These are phyloP conservation scores for Penicillium atrosanguineum DNA, from an alignment of 495 filamentous ascomycete species.

Conservation along the genomic window DNA sequence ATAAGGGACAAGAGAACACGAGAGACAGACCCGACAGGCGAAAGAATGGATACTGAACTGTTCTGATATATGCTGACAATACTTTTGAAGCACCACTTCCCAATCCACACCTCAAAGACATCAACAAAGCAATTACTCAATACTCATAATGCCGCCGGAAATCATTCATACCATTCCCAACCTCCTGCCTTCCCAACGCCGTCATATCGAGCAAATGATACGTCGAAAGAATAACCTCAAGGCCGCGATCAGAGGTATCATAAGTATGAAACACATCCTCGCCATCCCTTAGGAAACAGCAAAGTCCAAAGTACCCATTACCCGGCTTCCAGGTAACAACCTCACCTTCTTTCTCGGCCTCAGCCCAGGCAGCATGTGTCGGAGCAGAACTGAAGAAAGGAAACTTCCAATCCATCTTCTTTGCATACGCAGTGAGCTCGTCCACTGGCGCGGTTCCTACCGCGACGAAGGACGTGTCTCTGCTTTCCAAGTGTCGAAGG, in stretches of 20 bases:
- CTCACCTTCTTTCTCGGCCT: slow-evolving; percentile 23
- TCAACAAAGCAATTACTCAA: not conserved
- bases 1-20: too few species aligned
- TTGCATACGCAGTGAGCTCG: slow-evolving; percentile 36
- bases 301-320: slow-evolving; percentile 37
- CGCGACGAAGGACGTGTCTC: slow-evolving; percentile 34
- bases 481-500: slow-evolving; percentile 30
- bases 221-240: slow-evolving; percentile 29
- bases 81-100: too few species aligned
- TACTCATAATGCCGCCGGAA: slow-evolving; percentile 22
- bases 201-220: slow-evolving; percentile 31
- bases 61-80: too few species aligned
- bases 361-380: slow-evolving; percentile 14
- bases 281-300: slow-evolving; percentile 35
- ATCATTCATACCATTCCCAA: slow-evolving; percentile 22
- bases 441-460: slow-evolving; percentile 36
- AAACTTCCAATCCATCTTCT: slow-evolving; percentile 41
- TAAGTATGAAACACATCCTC: slow-evolving; percentile 41
- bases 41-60: too few species aligned
- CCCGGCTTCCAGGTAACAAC: slow-evolving; percentile 19
- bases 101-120: too few species aligned
- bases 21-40: too few species aligned
- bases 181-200: slow-evolving; percentile 22
- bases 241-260: slow-evolving; percentile 35
- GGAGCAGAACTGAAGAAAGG: slow-evolving; percentile 40